These are phyloP conservation scores for Arabis alpina DNA, from an alignment of 345 rosid species.

Conservation along the genomic window DNA sequence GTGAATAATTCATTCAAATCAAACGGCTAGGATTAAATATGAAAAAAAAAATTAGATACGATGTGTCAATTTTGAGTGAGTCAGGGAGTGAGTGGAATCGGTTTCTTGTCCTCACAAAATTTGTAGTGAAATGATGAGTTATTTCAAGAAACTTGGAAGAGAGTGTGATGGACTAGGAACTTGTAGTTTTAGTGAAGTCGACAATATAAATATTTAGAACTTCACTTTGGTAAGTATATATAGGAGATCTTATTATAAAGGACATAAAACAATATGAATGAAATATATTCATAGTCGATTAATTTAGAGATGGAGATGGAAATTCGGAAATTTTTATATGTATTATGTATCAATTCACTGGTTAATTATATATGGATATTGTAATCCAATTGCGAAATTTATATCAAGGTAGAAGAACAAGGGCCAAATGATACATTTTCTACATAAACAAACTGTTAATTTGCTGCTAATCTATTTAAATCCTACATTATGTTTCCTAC, in stretches of 20 bases:
- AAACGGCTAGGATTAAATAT: conserved; percentile 11
- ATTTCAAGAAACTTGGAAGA: background rate
- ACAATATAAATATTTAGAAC: background rate
- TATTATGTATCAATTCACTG: no score
- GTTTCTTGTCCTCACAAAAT: conserved; percentile 28
- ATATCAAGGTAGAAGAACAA: background rate
- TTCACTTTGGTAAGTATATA: background rate
- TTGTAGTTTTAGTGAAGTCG: background rate
- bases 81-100: conserved; percentile 17
- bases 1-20: conserved; percentile 22
- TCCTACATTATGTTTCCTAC: conserved; percentile 32
- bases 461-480: conserved; percentile 28
- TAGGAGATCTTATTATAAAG: background rate
- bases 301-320: no score
- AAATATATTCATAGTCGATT: no score
- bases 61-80: conserved; percentile 21
- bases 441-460: conserved; percentile 32
- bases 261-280: background rate
- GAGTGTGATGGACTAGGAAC: background rate
- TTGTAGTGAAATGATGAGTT: conserved; percentile 8
- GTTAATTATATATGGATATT: no score
- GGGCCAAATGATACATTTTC: conserved; percentile 24
- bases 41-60: background rate
- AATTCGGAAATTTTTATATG: no score
- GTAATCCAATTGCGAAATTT: no score